These are phyloP conservation scores for Lentinula boryana DNA, from an alignment of 768 basidiomycete genomes.

Conservation along the genomic window DNA sequence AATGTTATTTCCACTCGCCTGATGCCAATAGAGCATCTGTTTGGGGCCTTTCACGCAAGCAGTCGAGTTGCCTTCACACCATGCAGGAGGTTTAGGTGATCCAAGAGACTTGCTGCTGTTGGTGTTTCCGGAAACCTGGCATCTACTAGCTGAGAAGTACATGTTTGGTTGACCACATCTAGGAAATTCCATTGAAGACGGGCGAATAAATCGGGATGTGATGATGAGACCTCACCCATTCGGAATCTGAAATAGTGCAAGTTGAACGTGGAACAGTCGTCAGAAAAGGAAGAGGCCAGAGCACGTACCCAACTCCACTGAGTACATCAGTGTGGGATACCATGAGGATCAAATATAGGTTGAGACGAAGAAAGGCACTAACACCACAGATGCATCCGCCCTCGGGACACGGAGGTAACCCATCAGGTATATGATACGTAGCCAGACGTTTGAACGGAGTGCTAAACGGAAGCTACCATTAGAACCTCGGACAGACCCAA, in stretches of 20 bases:
- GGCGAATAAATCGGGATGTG: no score
- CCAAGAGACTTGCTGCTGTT: constrained; percentile 33
- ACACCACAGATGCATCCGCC: constrained; percentile 50
- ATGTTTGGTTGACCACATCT: constrained; percentile 53
- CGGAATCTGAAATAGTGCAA: background rate
- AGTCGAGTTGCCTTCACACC: constrained; percentile 42
- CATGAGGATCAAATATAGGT: background rate
- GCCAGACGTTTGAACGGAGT: constrained; percentile 49
- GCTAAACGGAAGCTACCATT: constrained; percentile 17
- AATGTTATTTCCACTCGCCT: constrained; percentile 43
- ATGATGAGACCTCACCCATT: background rate
- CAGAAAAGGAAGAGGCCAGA: background rate
- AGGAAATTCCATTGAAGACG: background rate
- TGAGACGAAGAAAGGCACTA: constrained; percentile 13
- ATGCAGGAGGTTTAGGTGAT: constrained; percentile 36
- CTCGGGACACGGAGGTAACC: constrained; percentile 41
- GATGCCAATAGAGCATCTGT: constrained; percentile 54
- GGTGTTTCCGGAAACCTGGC: constrained; percentile 39
- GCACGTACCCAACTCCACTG: constrained; percentile 4
- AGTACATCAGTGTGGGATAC: no score
- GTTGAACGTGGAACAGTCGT: background rate
- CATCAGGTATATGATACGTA: constrained; percentile 40
- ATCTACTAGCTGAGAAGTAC: constrained; percentile 39
- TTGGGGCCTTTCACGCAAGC: constrained; percentile 45
- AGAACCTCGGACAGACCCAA: background rate